Evolutionary conservation across 2,329 filamentous ascomycete genomes (phyloP).

Genomic region (Trichoderma breve): DNA sequence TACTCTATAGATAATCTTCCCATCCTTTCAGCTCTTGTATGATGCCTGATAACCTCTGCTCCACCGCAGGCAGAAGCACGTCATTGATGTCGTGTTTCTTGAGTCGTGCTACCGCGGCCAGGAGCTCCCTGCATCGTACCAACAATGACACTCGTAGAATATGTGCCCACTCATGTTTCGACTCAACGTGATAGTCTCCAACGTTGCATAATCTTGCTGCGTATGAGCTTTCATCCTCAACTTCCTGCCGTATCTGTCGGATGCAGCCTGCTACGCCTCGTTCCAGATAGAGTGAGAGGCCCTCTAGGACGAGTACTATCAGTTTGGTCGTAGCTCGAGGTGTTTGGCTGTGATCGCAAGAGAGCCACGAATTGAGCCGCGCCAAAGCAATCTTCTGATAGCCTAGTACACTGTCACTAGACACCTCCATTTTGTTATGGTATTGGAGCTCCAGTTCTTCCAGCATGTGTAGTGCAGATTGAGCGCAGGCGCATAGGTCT

Average conservation of each 20-base stretch:
- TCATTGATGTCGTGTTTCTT: background rate
- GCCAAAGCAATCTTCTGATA: slow-evolving; percentile 9
- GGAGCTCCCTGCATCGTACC: slow-evolving; percentile 8
- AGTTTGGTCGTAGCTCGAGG: slow-evolving; percentile 3
- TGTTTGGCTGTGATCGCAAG: slow-evolving; percentile 3
- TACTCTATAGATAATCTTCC: slow-evolving; percentile 4
- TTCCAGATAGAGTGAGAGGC: background rate
- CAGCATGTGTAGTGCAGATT: slow-evolving; percentile 6
- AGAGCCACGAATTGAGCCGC: background rate
- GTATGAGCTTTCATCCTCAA: background rate
- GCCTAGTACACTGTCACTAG: background rate
- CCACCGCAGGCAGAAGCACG: background rate
- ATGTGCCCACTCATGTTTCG: slow-evolving; percentile 10
- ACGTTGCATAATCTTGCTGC: background rate
- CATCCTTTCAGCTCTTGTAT: slow-evolving; percentile 8
- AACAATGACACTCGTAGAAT: background rate
- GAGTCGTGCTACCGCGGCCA: background rate
- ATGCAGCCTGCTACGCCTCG: background rate
- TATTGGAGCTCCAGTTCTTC: slow-evolving; percentile 5
- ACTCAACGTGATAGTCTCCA: slow-evolving; percentile 8
- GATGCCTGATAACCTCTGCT: background rate
- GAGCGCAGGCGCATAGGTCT: background rate
- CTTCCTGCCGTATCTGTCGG: background rate
- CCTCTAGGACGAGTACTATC: slow-evolving; percentile 8
- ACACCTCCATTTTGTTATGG: background rate